Evolutionary conservation across 2,329 filamentous ascomycete species (phyloP).

Genomic region (Alternaria incomplexa): DNA sequence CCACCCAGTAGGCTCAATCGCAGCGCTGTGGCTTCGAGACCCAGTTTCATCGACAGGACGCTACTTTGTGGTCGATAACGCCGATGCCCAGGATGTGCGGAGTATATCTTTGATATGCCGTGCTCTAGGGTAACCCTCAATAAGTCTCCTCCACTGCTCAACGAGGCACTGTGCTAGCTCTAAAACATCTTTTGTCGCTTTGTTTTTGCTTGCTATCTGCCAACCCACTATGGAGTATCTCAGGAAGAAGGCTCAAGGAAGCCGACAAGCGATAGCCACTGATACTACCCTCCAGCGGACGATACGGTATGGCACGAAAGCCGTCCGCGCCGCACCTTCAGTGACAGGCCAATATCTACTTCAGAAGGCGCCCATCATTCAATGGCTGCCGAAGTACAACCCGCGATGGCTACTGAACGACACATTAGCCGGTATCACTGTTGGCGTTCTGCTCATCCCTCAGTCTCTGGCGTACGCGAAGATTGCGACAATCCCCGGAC

Average conservation of each 20-base stretch:
- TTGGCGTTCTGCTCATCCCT: slow-evolving; percentile 82
- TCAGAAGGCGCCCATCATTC: slow-evolving; percentile 67
- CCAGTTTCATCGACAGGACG: slow-evolving; percentile 2
- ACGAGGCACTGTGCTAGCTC: background rate
- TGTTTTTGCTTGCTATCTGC: background rate
- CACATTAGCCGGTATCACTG: slow-evolving; percentile 68
- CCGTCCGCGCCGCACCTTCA: slow-evolving; percentile 55
- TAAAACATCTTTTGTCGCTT: background rate
- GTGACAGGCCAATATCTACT: slow-evolving; percentile 62
- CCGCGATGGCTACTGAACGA: slow-evolving; percentile 68
- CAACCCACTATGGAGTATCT: slow-evolving; percentile 30
- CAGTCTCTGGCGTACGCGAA: slow-evolving; percentile 97
- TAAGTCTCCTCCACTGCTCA: background rate
- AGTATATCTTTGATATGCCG: slow-evolving; percentile 9
- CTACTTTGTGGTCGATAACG: slow-evolving; percentile 4
- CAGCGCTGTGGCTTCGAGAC: slow-evolving; percentile 1
- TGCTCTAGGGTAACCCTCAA: background rate
- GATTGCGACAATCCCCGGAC: slow-evolving; percentile 84
- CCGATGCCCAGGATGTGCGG: background rate
- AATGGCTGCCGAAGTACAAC: slow-evolving; percentile 69
- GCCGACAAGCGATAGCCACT: slow-evolving; percentile 25
- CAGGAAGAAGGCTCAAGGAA: slow-evolving; percentile 18
- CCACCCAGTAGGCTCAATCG: slow-evolving; percentile 21
- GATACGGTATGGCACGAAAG: slow-evolving; percentile 39
- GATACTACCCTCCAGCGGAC: slow-evolving; percentile 39